Evolutionary conservation across 75 land plant species (phyloP), one percentile per base, ranked within the genome.

Genomic region (Cupressus sempervirens): DNA sequence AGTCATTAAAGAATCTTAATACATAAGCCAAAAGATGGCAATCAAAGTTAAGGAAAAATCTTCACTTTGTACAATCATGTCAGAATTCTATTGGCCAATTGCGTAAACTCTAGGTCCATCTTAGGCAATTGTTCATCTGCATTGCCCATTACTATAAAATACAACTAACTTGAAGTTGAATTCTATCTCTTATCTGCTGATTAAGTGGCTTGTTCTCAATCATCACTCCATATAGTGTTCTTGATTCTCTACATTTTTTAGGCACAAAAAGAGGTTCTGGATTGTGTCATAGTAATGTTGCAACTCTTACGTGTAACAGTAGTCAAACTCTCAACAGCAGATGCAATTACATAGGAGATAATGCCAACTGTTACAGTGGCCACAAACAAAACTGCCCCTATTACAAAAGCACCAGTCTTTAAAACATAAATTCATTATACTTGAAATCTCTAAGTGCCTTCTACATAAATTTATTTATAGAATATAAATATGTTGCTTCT

Each of bases 351-450:
- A 74, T 92, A 93, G 83, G 92, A 93, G 52, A 87, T 16, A 26
- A 94, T 88, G 5, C 90, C 93, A 40, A 94, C 88, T n/a, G 87
- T 8, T 20, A 93, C 92, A 34, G 94, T 92, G 1, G 87, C 87
- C 30, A 94, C 74, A 2, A 94, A 87, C 70, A 92, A 40, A 11
- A 92, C 48, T 29, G 94, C 92, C 75, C 90, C 96, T 41, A 91
- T 92, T 34, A 94, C 84, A 83, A 94, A 94, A 13, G 93, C 93
- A 40, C 96, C 96, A 3, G 91, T 85, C 84, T 94, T 94, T 38
- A 93, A 88, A 13, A 94, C 93, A 84, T 88, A 94, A 79, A n/a
- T n/a, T n/a, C n/a, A n/a, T n/a, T n/a, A n/a, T n/a, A n/a, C n/a
- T n/a, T n/a, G n/a, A n/a, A n/a, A n/a, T n/a, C n/a, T n/a, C n/a